Base-by-base conservation (phyloP, 2,329 filamentous ascomycete genomes). In the Ascosphaera aggregata region DNA sequence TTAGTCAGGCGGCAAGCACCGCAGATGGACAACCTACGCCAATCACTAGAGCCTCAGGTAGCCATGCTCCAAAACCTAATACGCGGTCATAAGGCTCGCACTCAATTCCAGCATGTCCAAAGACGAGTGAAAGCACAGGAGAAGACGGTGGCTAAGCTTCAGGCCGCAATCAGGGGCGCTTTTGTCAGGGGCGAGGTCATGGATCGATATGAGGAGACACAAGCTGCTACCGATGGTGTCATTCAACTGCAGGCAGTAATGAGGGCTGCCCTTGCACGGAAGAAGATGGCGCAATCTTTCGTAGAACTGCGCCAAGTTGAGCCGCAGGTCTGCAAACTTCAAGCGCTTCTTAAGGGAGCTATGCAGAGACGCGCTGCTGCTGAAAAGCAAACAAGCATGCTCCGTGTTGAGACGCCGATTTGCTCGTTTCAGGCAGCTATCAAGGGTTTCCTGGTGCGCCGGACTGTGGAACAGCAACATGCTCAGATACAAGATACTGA, bases 31-130 rank as follows among this genome's bases (percentile, higher is more conserved):
- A 67, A 73, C 51, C 81, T 74, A 71, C 82, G 79, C 69, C 73
- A 75, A 50, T 69, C 68, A 39, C 69, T 74, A 40, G 78, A 86
- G 54, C 63, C 65, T 4, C 70, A 81, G 43, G 67, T 95, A 36
- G 58, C 89, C 43, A 72, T 74, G 49, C 62, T 98, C 9, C 89
- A 98, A 56, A 92, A 75, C 53, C 64, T 92, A 36, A 57, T 84
- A 66, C 70, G 80, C 71, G 63, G 60, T 52, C 48, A 56, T 27
- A 59, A 57, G 45, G 54, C 56, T 17, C 56, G 64, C 39, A 48
- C 51, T 9, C 49, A 61, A 53, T 49, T 64, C 46, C 45, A 61
- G 48, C 45, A 59, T 11, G 43, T 66, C 36, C 60, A 54, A 43
- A 52, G 47, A 31, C 51, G 49, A 31, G 48, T 59, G 37, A 54